Base-by-base conservation (phyloP, 2,329 filamentous ascomycete genomes). In the Ilyonectria robusta region DNA sequence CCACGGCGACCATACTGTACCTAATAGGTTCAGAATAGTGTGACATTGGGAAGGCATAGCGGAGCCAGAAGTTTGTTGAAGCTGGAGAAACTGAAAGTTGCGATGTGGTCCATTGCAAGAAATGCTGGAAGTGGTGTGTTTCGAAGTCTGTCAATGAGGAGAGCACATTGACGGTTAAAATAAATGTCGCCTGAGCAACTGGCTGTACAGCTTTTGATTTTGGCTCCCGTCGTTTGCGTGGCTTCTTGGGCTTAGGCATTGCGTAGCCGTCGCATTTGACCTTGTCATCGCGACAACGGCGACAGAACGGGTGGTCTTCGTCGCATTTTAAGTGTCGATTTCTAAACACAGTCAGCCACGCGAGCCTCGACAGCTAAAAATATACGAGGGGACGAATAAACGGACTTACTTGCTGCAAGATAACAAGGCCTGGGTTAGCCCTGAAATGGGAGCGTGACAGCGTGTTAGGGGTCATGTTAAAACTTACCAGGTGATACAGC, bases 271-370 rank as follows among this genome's bases (percentile, higher is more conserved):
- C 73, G 19, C 73, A 75, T 31, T 68, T 69, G 40, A 73, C 66
- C 1, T 67, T 59, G 3, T 59, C 51, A 5, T 66, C 65, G 4
- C 56, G 55, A 57, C 73, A 75, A 13, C 73, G 67, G 4, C 54
- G 69, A 31, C 73, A 75, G 0, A 64, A 65, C 7, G 73, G 73
- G 17, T 75, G 77, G 21, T 69, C 65, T 46, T 78, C 76, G 50
- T 78, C 76, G 47, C 76, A 78, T 33, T 75, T 75, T 29, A 72
- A 46, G 29, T 73, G 73, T 7, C 73, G 69, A 26, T 70, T 65
- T 59, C 72, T 75, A 5, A 33, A 31, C 17, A 8, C 17, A 21
- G 10, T 31, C 13, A n/a, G 40, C 40, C 40, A 42, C 17, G 2
- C 33, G 1, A 59, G 17, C 17, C 4, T 6, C 21, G 21, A 1